Conservation (phyloP, 345 rosid genomes). For the Eucalyptus guilfoylei region DNA sequence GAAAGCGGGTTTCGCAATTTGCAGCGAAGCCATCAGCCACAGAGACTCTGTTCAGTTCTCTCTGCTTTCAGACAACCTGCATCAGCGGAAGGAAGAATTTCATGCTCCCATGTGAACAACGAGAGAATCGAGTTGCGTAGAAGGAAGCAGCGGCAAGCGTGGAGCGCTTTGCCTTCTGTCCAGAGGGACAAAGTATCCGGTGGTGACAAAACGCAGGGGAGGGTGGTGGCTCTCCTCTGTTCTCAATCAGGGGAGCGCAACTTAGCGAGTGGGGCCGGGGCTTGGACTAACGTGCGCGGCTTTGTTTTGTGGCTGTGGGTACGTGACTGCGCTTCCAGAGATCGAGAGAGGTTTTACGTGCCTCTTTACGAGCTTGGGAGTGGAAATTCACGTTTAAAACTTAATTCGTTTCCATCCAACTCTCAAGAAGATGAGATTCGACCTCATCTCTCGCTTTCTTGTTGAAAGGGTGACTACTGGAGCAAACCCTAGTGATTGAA, state of each 20-base stretch:
- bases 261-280: not conserved
- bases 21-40: constrained; percentile 31
- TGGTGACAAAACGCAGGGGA: not conserved
- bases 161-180: not conserved
- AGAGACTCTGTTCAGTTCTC: not conserved
- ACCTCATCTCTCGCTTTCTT: too few species aligned
- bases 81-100: not conserved
- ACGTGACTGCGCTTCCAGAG: not conserved
- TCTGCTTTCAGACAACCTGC: not conserved
- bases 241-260: not conserved
- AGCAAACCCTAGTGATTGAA: too few species aligned
- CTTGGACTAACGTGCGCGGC: constrained; percentile 8
- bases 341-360: too few species aligned
- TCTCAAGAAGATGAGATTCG: too few species aligned
- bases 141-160: not conserved
- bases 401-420: too few species aligned
- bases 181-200: not conserved
- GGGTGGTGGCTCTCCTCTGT: not conserved
- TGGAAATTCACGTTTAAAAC: too few species aligned
- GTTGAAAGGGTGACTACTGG: too few species aligned
- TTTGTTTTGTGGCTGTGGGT: constrained; percentile 16
- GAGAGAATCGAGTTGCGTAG: not conserved
- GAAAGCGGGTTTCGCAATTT: constrained; percentile 23
- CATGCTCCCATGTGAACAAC: not conserved
- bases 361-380: too few species aligned